Percentiles rank a stretch among this genome's conserved stretches.
Evolutionary conservation across 768 basidiomycete species (phyloP).

Genomic region (Suillus sp.): DNA sequence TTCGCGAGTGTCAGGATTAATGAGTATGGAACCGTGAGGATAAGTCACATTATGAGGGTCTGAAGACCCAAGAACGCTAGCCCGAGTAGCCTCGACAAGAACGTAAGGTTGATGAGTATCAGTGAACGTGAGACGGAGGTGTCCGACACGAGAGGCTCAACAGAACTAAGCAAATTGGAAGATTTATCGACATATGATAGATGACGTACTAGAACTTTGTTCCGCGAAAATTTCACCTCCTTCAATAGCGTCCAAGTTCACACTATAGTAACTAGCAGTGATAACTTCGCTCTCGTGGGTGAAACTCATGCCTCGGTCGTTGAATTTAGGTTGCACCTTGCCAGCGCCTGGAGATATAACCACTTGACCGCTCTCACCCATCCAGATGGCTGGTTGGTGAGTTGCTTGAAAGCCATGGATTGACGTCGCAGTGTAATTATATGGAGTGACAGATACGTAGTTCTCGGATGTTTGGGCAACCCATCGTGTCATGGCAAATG

Average conservation of each 20-base stretch:
- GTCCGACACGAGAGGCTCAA: conserved; percentile 73
- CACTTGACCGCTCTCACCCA: conserved; percentile 76
- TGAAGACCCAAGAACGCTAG: conserved; percentile 58
- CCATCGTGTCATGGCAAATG: conserved; percentile 88
- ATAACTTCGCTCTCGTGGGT: conserved; percentile 54
- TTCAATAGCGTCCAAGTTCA: conserved; percentile 53
- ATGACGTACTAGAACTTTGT: conserved; percentile 59
- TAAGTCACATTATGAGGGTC: conserved; percentile 50
- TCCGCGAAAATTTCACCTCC: conserved; percentile 57
- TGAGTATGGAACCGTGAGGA: conserved; percentile 52
- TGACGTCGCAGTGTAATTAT: conserved; percentile 58
- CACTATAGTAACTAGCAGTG: conserved; percentile 56
- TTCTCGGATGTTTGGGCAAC: conserved; percentile 78
- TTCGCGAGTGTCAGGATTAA: conserved; percentile 46
- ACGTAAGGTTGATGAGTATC: conserved; percentile 53
- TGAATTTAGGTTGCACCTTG: conserved; percentile 53
- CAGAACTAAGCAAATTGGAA: neutral
- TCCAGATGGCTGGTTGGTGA: conserved; percentile 87
- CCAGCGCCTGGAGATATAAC: conserved; percentile 61
- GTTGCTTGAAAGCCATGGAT: conserved; percentile 82
- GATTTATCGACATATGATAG: conserved; percentile 1
- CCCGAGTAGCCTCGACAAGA: conserved; percentile 66
- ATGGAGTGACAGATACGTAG: conserved; percentile 73
- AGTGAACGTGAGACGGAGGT: conserved; percentile 69
- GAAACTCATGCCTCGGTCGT: conserved; percentile 57